Evolutionary conservation across 208 protist genomes (phyloP).

Genomic region (Leishmania tropica): DNA sequence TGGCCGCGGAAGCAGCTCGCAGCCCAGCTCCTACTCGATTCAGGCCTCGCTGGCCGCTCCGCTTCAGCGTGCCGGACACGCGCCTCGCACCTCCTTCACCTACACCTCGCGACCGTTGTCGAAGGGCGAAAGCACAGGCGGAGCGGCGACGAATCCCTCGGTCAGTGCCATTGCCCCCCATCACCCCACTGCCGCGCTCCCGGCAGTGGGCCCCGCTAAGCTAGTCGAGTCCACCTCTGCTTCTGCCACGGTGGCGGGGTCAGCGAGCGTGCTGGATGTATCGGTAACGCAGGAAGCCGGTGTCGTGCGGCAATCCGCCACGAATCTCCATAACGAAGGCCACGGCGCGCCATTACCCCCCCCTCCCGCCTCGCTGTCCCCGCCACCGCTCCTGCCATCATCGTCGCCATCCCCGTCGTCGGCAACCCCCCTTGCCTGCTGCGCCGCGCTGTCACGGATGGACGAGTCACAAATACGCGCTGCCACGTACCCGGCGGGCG

Average conservation of each 20-base stretch:
- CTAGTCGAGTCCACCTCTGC: background rate
- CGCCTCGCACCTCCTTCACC: constrained; percentile 37
- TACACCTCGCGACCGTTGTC: constrained; percentile 20
- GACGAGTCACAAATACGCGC: constrained; percentile 65
- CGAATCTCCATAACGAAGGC: background rate
- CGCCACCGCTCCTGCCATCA: background rate
- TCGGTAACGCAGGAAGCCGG: background rate
- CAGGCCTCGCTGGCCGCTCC: background rate
- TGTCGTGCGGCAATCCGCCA: background rate
- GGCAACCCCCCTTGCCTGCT: background rate
- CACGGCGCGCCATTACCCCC: background rate
- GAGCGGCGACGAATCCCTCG: background rate
- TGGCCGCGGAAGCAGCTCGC: background rate
- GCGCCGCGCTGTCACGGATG: constrained; percentile 17
- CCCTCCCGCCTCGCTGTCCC: background rate
- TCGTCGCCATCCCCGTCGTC: background rate
- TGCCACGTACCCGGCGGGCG: constrained; percentile 40
- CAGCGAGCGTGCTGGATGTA: background rate
- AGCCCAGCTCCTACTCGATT: background rate
- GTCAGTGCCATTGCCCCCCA: background rate
- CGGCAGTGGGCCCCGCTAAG: background rate
- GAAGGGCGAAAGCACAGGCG: background rate
- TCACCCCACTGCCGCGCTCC: background rate
- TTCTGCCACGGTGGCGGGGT: background rate
- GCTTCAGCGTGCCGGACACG: constrained; percentile 4